A percentile compares a stretch with the other conserved stretches of the same genome.
Conservation (phyloP, 2,329 filamentous ascomycete genomes). For the Didymella exigua region DNA sequence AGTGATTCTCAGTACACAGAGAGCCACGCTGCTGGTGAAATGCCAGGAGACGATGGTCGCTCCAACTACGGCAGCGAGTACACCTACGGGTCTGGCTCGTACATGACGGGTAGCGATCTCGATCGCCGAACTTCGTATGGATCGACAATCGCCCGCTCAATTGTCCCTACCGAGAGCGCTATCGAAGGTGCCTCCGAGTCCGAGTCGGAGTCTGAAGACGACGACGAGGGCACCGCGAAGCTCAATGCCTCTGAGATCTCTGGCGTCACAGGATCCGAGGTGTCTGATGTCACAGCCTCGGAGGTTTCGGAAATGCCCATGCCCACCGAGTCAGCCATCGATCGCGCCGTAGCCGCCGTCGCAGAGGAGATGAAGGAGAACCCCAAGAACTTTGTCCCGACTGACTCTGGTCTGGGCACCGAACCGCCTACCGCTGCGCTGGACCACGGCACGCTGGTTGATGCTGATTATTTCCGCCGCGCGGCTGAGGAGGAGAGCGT, state of each 20-base stretch:
- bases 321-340: conserved; percentile 42
- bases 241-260: conserved; percentile 36
- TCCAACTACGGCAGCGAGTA: conserved; percentile 53
- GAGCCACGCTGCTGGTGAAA: conserved; percentile 43
- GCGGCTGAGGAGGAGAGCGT: conserved; percentile 47
- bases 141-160: conserved; percentile 44
- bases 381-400: conserved; percentile 31
- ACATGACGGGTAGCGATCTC: conserved; percentile 56
- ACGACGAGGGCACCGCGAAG: conserved; percentile 34
- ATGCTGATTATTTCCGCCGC: conserved; percentile 47
- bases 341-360: conserved; percentile 39
- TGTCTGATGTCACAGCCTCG: conserved; percentile 18
- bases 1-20: conserved; percentile 42
- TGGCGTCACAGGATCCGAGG: conserved; percentile 22
- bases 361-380: conserved; percentile 38
- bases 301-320: conserved; percentile 29
- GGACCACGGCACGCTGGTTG: conserved; percentile 26
- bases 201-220: conserved; percentile 30
- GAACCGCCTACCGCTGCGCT: conserved; percentile 44
- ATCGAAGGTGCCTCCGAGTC: conserved; percentile 41
- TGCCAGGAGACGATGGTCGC: conserved; percentile 43
- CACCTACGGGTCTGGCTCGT: conserved; percentile 56
- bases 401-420: conserved; percentile 47
- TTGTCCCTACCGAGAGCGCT: conserved; percentile 35
- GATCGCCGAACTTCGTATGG: conserved; percentile 53